phyloP scores from a whole-genome alignment of 108 stramenopile genomes.

The Pseudonitzschia multiseries region DNA sequence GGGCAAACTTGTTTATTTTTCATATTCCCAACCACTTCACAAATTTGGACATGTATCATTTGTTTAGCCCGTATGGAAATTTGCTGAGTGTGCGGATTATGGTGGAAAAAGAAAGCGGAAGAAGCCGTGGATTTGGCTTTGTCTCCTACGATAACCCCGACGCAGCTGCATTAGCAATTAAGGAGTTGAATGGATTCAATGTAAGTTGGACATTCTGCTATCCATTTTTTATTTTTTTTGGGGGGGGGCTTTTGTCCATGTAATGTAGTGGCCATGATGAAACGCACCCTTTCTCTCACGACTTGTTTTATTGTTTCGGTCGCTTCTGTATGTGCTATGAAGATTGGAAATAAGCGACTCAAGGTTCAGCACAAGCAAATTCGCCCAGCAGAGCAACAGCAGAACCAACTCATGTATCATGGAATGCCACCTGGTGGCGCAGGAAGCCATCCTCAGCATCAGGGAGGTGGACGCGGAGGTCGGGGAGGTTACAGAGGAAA shows the following conservation, averaged over 20 bases:
- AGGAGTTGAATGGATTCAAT: conserved; percentile 87
- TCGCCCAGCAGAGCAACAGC: conserved; percentile 28
- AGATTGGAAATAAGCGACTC: conserved; percentile 88
- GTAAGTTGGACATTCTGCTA: conserved; percentile 47
- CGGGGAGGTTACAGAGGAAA: conserved; percentile 5
- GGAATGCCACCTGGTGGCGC: background rate
- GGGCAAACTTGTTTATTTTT: conserved; percentile 97
- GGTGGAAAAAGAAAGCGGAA: conserved; percentile 93
- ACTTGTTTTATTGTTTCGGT: background rate
- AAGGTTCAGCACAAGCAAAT: conserved; percentile 87
- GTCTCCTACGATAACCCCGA: conserved; percentile 91
- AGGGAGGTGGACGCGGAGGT: conserved; percentile 12
- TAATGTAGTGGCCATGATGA: background rate
- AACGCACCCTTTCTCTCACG: background rate
- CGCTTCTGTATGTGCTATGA: background rate
- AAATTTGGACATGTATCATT: conserved; percentile 88
- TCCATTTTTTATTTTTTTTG: too few species aligned
- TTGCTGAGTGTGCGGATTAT: conserved; percentile 94
- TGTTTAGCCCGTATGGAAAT: conserved; percentile 89
- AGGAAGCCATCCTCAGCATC: background rate
- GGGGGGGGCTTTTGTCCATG: too few species aligned
- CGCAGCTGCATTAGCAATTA: conserved; percentile 92
- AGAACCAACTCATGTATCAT: background rate
- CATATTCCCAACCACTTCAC: conserved; percentile 97
- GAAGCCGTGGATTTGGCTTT: conserved; percentile 97